These are phyloP conservation scores for Penicillium atrosanguineum DNA, from an alignment of 495 filamentous ascomycete species.

Conservation along the genomic window DNA sequence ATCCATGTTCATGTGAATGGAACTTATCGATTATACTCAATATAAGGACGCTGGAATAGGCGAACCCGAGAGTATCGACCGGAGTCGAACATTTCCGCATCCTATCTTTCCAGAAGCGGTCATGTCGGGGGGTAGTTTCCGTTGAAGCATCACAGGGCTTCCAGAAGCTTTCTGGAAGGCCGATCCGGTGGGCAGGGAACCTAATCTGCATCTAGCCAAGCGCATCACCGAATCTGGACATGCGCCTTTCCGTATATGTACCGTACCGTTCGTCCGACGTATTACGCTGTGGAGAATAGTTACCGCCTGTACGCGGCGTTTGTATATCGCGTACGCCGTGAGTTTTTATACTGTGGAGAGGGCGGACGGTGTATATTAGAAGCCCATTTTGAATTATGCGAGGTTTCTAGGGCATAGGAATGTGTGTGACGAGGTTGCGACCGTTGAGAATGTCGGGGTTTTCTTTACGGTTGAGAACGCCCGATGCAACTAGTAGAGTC, in stretches of 20 bases:
- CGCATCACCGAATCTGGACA: neutral
- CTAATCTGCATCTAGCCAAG: neutral
- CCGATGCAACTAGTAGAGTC: conserved; percentile 16
- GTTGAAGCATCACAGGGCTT: neutral
- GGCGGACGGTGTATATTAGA: neutral
- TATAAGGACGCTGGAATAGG: neutral
- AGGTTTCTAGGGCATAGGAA: neutral
- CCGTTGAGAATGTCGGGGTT: neutral
- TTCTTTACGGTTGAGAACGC: conserved; percentile 8
- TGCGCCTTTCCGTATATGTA: neutral
- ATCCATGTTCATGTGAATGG: neutral
- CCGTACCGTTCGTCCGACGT: conserved; percentile 6
- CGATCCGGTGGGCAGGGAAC: conserved; percentile 19
- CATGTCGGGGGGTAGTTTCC: neutral
- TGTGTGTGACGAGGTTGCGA: neutral
- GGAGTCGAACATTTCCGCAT: neutral
- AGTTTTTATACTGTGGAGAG: neutral
- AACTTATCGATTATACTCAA: neutral
- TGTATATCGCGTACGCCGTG: neutral
- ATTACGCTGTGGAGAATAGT: conserved; percentile 10
- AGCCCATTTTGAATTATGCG: neutral
- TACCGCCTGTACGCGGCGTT: neutral
- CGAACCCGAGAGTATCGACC: neutral
- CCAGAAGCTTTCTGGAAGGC: conserved; percentile 20
- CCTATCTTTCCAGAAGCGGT: neutral